phyloP scores from a whole-genome alignment of 208 protist genomes.

The Leptomonas pyrrhocoris region DNA sequence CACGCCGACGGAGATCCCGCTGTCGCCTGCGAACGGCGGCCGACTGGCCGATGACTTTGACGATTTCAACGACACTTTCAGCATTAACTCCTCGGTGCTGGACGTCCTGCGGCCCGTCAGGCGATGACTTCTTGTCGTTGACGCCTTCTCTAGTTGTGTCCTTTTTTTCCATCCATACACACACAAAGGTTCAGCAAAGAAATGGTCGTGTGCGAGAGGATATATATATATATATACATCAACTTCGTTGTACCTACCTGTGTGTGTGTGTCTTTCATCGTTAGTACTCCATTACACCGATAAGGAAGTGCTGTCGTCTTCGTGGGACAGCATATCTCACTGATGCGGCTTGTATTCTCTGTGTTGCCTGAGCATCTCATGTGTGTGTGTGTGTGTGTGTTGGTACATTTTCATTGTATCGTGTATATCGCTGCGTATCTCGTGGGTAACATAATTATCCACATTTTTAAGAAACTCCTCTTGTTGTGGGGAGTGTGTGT shows the following conservation, averaged over 20 bases:
- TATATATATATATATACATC: too few relatives aligned
- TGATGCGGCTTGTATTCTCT: not conserved
- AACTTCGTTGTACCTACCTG: too few relatives aligned
- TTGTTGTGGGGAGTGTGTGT: too few relatives aligned
- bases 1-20: not conserved
- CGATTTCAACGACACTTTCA: constrained; percentile 1
- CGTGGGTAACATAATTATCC: too few relatives aligned
- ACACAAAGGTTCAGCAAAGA: not conserved
- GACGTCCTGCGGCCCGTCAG: constrained; percentile 10
- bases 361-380: not conserved
- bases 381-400: constrained; percentile 18
- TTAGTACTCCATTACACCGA: too few relatives aligned
- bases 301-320: too few relatives aligned
- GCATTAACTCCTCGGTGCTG: constrained; percentile 25
- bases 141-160: constrained; percentile 11
- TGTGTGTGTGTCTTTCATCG: too few relatives aligned
- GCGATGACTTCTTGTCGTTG: constrained; percentile 1
- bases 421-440: too few relatives aligned
- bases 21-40: not conserved
- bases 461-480: too few relatives aligned
- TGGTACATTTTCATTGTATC: too few relatives aligned
- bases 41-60: not conserved
- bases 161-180: not conserved
- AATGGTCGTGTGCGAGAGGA: too few relatives aligned
- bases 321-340: too few relatives aligned